Conservation (phyloP, 176 grass and related monocot species). For the Phragmites australis region DNA sequence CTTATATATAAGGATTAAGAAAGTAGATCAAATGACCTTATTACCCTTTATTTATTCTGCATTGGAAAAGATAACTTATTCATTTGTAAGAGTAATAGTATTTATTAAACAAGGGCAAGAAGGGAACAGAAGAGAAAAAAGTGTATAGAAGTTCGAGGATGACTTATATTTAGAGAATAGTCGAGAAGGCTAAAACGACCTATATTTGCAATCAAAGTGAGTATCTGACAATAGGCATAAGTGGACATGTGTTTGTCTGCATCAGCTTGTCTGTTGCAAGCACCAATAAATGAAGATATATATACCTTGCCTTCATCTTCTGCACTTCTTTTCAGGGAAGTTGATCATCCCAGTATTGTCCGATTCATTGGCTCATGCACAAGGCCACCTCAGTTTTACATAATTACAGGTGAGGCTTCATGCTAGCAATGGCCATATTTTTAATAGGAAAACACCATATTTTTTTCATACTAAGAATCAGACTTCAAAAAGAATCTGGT, state of each 20-base stretch:
- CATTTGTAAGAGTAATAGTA: too few species aligned
- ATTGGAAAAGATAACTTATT: too few species aligned
- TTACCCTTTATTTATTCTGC: too few species aligned
- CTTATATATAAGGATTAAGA: too few species aligned
- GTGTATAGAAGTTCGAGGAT: too few species aligned
- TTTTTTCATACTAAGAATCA: background rate
- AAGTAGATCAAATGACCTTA: too few species aligned
- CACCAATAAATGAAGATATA: background rate
- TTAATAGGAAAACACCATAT: background rate
- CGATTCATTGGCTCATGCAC: constrained; percentile 74
- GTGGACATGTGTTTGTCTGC: background rate
- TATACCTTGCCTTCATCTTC: constrained; percentile 23
- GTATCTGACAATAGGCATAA: background rate
- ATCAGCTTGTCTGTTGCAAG: constrained; percentile 1
- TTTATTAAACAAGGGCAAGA: too few species aligned
- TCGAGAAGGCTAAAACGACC: too few species aligned
- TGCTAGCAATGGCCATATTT: background rate
- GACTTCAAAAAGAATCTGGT: background rate
- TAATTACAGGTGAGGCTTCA: constrained; percentile 69
- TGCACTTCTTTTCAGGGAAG: constrained; percentile 58
- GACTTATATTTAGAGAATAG: too few species aligned
- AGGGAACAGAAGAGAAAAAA: too few species aligned
- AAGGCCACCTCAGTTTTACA: constrained; percentile 62
- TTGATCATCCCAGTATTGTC: constrained; percentile 68
- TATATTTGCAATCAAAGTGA: too few species aligned